A percentile compares a stretch with the other conserved stretches of the same genome.
phyloP scores from a whole-genome alignment of 495 filamentous ascomycete species.

The Penicillium cosmopolitanum region DNA sequence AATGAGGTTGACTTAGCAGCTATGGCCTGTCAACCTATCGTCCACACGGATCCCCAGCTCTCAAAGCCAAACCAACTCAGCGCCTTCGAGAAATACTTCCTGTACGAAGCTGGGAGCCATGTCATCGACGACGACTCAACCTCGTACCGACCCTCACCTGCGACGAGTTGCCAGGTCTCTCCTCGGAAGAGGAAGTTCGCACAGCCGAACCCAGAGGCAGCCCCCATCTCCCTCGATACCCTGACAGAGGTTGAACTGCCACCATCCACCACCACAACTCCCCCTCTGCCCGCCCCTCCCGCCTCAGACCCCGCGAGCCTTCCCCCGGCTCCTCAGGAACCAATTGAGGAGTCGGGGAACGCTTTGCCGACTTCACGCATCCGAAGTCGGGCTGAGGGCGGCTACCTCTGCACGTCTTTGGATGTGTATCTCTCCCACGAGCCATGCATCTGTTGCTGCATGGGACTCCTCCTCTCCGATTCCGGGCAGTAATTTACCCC shows the following conservation, averaged over 20 bases:
- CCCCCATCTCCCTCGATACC: background rate
- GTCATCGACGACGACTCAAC: background rate
- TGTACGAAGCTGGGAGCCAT: conserved; percentile 26
- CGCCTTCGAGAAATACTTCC: conserved; percentile 42
- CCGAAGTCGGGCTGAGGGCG: conserved; percentile 58
- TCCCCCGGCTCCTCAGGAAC: background rate
- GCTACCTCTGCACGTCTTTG: conserved; percentile 92
- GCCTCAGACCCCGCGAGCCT: conserved; percentile 11
- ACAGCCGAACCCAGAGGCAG: conserved; percentile 21
- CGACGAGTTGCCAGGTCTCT: conserved; percentile 7
- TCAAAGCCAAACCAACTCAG: conserved; percentile 24
- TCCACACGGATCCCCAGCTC: conserved; percentile 18
- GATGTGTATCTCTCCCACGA: conserved; percentile 93
- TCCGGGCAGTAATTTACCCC: conserved; percentile 80
- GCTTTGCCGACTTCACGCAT: conserved; percentile 22
- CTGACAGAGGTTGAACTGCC: background rate
- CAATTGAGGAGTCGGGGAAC: conserved; percentile 12
- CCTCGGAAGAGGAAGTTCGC: conserved; percentile 30
- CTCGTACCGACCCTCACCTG: background rate
- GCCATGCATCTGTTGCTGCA: conserved; percentile 93
- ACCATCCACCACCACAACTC: background rate
- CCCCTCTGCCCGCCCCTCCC: conserved; percentile 23
- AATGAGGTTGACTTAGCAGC: conserved; percentile 2
- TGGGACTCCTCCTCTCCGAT: conserved; percentile 94
- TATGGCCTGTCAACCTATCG: background rate